Evolutionary conservation across 2,329 filamentous ascomycete species (phyloP), one percentile per base, ranked within the genome.

Genomic region (Grosmannia serpens): DNA sequence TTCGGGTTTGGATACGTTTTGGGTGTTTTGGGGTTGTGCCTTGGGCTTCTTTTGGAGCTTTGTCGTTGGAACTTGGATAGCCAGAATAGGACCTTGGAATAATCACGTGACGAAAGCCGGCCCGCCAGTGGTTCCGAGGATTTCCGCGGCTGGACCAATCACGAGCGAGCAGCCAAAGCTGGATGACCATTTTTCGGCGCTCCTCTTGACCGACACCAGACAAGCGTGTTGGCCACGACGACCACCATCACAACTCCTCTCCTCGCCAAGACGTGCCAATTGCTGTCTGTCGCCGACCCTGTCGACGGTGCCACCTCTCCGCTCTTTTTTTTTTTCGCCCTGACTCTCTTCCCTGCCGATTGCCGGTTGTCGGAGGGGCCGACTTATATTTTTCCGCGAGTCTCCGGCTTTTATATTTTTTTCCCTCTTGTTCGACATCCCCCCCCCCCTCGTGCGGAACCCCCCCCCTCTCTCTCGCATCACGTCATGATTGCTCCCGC

Each of bases 121-220:
- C 51, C 61, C 61, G 61, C 58, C 59, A 41, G 44, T 61, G 61
- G 44, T 60, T 61, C 61, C 61, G 61, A 59, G 41, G 55, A 59
- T 53, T 61, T 56, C 61, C 61, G 61, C 59, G 4, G 7, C 3
- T 26, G 46, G 46, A n/a, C 46, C 46, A 49, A 49, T 49, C 22
- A 27, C 33, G 29, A 27, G 13, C 22, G 41, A 11, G 33, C 38
- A n/a, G 11, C 33, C 33, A 38, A 47, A 20, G 15, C 4, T 8
- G 41, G 20, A 35, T 53, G 47, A 53, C 35, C 56, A 46, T 38
- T 46, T 49, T 29, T 38, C 35, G 11, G 11, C 31, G 22, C 47
- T 52, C 55, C 55, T 44, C 55, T 57, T 44, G 49, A 51, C 55
- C 55, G 55, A 57, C 47, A 38, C 6, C 44, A 46, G 44, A 46